Evolutionary conservation across 768 basidiomycete genomes (phyloP), one percentile per base, ranked within the genome.

Genomic region (Rhizopogon sp.): DNA sequence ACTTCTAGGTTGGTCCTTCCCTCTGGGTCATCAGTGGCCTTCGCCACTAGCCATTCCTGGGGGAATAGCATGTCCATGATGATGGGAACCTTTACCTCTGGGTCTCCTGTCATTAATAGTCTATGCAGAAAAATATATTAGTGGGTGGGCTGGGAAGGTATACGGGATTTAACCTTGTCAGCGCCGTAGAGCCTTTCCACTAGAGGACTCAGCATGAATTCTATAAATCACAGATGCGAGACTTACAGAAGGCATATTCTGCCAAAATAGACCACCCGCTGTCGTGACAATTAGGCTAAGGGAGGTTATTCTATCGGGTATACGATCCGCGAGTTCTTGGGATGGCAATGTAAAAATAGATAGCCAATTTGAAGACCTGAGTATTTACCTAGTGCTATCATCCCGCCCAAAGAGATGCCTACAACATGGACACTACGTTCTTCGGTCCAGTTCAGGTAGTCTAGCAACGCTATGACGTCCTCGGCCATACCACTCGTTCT

Each of bases 401-500:
- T 93, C 5, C 90, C 90, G 2, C 91, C 91, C 5, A 93, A 67
- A 39, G 88, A 90, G 22, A 82, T 70, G 7, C 91, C 87, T 20
- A 93, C 84, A 33, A 93, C 68, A 62, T 92, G 84, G 6, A 93
- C 43, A 46, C 78, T 77, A 5, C 79, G 79, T 9, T 79, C 69
- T 6, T 65, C 75, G 0, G 79, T 89, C 89, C 90, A 93, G 2
- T 80, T 85, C 6, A 93, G 58, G 59, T 82, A 79, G 60, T 93
- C 78, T 5, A 93, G 74, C 4, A 92, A 74, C 10, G 74, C 78
- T 29, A 90, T 69, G 5, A 75, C 74, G 57, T 93, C 91, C 54
- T 85, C 80, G 3, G 91, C 90, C 90, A 93, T 92, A 2, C 74
- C 84, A 50, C 76, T 77, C 13, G 90, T 88, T 33, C 88, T 90